Evolutionary conservation across 2,329 filamentous ascomycete genomes (phyloP).

Genomic region (Orbilia oligospora): DNA sequence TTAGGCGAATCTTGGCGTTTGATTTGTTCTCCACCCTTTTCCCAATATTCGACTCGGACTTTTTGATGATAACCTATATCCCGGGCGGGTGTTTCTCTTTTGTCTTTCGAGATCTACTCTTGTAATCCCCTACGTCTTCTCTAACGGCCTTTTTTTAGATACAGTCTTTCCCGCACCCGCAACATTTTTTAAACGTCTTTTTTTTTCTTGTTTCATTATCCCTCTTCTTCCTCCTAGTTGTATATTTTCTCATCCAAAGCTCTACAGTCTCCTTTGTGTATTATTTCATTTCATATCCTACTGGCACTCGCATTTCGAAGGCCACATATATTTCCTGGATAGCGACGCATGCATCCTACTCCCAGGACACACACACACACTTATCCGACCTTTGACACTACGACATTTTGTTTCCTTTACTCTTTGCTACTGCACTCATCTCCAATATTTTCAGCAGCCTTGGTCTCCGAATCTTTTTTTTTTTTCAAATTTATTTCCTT

Average conservation of each 20-base stretch:
- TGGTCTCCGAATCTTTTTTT: slow-evolving; percentile 11
- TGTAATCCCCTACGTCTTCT: slow-evolving; percentile 55
- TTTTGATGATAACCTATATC: slow-evolving; percentile 57
- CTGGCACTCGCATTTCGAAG: slow-evolving; percentile 29
- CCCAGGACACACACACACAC: neutral
- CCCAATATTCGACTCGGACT: slow-evolving; percentile 37
- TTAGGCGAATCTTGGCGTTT: slow-evolving; percentile 61
- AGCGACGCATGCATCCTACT: slow-evolving; percentile 24
- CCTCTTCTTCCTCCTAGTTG: slow-evolving; percentile 49
- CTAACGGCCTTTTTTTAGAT: slow-evolving; percentile 50
- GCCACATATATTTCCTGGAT: slow-evolving; percentile 16
- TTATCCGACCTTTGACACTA: slow-evolving; percentile 23
- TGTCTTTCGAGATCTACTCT: slow-evolving; percentile 36
- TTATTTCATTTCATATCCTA: slow-evolving; percentile 36
- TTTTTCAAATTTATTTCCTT: too few species aligned
- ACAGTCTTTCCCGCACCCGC: slow-evolving; percentile 43
- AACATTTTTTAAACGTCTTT: slow-evolving; percentile 35
- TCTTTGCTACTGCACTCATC: slow-evolving; percentile 23
- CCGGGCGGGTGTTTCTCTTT: slow-evolving; percentile 46
- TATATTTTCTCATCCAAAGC: slow-evolving; percentile 56
- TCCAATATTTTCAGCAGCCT: slow-evolving; percentile 18
- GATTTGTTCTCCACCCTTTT: slow-evolving; percentile 47
- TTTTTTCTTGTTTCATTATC: slow-evolving; percentile 11
- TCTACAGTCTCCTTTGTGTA: slow-evolving; percentile 58
- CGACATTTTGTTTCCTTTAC: slow-evolving; percentile 42